Conservation (phyloP, 75 land plant genomes). For the Adiantum capillusveneris region DNA sequence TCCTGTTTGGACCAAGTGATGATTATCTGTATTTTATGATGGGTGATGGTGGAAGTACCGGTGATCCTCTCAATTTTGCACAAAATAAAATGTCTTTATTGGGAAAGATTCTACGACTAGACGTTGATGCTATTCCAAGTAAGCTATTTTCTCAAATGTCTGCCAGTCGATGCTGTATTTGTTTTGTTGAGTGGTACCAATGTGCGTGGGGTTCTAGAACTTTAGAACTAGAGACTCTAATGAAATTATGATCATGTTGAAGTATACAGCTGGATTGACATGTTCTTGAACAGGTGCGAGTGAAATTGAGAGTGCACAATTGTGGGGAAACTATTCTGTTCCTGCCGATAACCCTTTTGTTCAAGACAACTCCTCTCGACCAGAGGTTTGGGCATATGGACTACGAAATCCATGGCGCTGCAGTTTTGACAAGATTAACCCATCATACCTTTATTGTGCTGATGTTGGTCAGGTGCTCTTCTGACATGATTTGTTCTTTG, state of each 20-base stretch:
- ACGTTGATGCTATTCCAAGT: constrained; percentile 73
- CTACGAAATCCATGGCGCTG: constrained; percentile 98
- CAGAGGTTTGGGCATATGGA: constrained; percentile 89
- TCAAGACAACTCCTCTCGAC: constrained; percentile 31
- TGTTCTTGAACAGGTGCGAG: constrained; percentile 24
- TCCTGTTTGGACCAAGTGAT: constrained; percentile 82
- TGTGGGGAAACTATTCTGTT: constrained; percentile 80
- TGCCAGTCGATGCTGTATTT: too few species aligned
- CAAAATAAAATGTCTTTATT: constrained; percentile 79
- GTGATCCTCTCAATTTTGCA: constrained; percentile 79
- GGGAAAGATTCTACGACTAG: constrained; percentile 86
- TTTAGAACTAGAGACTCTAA: too few species aligned
- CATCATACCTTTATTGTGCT: constrained; percentile 74
- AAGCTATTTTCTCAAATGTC: too few species aligned
- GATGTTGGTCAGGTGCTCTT: constrained; percentile 86
- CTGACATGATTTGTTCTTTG: neutral
- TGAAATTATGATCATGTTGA: too few species aligned
- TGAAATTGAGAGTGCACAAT: constrained; percentile 22
- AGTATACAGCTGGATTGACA: too few species aligned
- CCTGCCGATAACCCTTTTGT: constrained; percentile 70
- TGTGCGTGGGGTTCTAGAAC: too few species aligned
- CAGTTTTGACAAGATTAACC: constrained; percentile 73
- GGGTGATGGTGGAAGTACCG: constrained; percentile 78
- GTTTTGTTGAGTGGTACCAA: too few species aligned
- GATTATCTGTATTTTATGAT: constrained; percentile 83